Evolutionary conservation across 2,329 filamentous ascomycete species (phyloP).

Genomic region (Fusarium sp.): DNA sequence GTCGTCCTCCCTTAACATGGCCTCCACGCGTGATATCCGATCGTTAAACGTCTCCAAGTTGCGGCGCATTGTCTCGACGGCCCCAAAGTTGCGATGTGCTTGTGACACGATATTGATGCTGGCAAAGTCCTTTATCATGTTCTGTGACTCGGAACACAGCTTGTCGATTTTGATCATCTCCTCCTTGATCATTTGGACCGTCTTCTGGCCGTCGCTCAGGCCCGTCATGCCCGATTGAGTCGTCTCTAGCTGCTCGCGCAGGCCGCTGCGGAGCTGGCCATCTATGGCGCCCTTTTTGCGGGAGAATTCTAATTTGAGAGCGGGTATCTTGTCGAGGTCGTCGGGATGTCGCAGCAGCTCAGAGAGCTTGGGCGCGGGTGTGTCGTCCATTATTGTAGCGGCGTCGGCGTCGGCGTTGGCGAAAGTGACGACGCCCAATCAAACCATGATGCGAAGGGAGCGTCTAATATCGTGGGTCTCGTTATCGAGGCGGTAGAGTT

Average conservation of each 20-base stretch:
- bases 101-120: constrained; percentile 93
- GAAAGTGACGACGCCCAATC: constrained; percentile 41
- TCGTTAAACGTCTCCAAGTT: constrained; percentile 91
- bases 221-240: constrained; percentile 94
- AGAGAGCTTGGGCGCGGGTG: constrained; percentile 83
- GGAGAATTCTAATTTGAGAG: constrained; percentile 90
- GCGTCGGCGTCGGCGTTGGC: constrained; percentile 42
- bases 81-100: constrained; percentile 96
- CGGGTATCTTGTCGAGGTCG: constrained; percentile 95
- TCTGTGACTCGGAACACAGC: constrained; percentile 96
- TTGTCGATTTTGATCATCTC: constrained; percentile 99
- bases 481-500: neutral
- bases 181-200: constrained; percentile 93
- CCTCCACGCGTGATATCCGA: constrained; percentile 81
- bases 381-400: constrained; percentile 64
- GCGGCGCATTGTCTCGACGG: constrained; percentile 92
- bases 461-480: neutral
- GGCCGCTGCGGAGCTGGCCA: constrained; percentile 87
- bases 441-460: constrained; percentile 48
- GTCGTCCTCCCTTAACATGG: constrained; percentile 86
- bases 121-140: constrained; percentile 96
- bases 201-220: constrained; percentile 90
- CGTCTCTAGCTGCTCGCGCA: constrained; percentile 93
- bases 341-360: constrained; percentile 96
- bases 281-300: constrained; percentile 96